Evolutionary conservation across 495 filamentous ascomycete genomes (phyloP).

Genomic region (Aspergillus wentii): DNA sequence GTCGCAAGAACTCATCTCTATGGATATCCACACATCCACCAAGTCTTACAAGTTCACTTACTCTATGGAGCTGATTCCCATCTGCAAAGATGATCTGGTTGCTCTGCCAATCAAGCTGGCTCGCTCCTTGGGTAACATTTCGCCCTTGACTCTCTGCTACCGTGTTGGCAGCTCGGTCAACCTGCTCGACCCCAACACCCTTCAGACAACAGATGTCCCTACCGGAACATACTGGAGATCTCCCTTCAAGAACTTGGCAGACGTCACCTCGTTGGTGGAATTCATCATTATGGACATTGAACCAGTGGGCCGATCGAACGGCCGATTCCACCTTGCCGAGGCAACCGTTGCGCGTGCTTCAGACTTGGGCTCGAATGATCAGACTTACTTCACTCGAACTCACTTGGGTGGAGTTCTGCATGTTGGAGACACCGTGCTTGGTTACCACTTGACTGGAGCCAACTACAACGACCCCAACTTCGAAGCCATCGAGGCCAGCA

Average conservation of each 20-base stretch:
- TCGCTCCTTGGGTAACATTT: slow-evolving; percentile 78
- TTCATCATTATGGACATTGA: slow-evolving; percentile 97
- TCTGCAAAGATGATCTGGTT: slow-evolving; percentile 95
- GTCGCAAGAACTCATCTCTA: slow-evolving; percentile 85
- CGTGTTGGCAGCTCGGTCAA: slow-evolving; percentile 87
- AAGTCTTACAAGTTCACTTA: slow-evolving; percentile 92
- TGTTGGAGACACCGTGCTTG: slow-evolving; percentile 85
- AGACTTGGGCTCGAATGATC: slow-evolving; percentile 84
- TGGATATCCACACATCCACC: slow-evolving; percentile 83
- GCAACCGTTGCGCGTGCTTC: slow-evolving; percentile 80
- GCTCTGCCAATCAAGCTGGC: slow-evolving; percentile 88
- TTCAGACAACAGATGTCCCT: slow-evolving; percentile 83
- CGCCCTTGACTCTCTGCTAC: slow-evolving; percentile 75
- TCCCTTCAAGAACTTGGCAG: slow-evolving; percentile 78
- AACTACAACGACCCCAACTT: slow-evolving; percentile 87
- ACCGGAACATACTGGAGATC: slow-evolving; percentile 79
- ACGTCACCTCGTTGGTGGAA: slow-evolving; percentile 80
- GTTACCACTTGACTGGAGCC: slow-evolving; percentile 80
- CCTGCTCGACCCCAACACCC: slow-evolving; percentile 82
- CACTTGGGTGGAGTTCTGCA: slow-evolving; percentile 86
- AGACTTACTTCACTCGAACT: slow-evolving; percentile 78
- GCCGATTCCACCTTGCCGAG: slow-evolving; percentile 80
- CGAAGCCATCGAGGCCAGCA: slow-evolving; percentile 69
- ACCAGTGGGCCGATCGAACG: slow-evolving; percentile 64
- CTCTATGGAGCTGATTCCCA: slow-evolving; percentile 79